Evolutionary conservation across 495 filamentous ascomycete species (phyloP), one percentile per base, ranked within the genome.

Genomic region (Podospora australis): DNA sequence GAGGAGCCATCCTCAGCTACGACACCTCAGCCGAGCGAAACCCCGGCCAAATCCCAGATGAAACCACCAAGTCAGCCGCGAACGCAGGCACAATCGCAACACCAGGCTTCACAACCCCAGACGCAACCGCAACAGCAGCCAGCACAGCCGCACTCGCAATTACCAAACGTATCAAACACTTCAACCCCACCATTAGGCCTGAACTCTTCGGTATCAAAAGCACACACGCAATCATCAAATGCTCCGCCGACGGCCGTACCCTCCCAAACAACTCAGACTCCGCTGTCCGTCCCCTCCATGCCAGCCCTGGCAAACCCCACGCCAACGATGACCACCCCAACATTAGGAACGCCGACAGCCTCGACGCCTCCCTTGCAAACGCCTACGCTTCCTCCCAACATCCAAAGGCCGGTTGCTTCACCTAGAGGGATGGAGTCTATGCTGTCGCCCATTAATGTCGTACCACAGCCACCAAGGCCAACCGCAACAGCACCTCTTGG

Each of bases 391-490:
- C 59, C 66, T 6, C 68, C 73, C 4, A 22, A 53, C 13, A 35
- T 19, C 1, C 44, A 55, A 2, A 54, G 56, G 20, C 55, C 57
- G 5, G 52, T 49, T 19, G 54, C 55, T 3, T 62, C 64, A 6
- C 60, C 64, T 2, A 52, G 58, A 21, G 58, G 62, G 7, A 64
- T 65, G 54, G 60, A 65, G 38, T 53, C 64, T 4, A 52, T 63
- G 5, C 59, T 63, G 3, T 49, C 56, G 6, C 55, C 58, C 2
- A 51, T 22, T n/a, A 49, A 43, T 0, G 45, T 45, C 22, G 20
- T 43, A 1, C 54, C 47, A 8, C 43, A 42, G 25, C 53, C 48
- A 20, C 48, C 47, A 22, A 48, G 19, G 20, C 16, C 48, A 13
- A 47, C 42, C 1, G 42, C 28, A 2, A 13, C 32, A 9, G 39